Percentiles rank a stretch among this genome's conserved stretches.
Conservation (phyloP, 148 eudicot species). For the Rhododendron mucronatum region DNA sequence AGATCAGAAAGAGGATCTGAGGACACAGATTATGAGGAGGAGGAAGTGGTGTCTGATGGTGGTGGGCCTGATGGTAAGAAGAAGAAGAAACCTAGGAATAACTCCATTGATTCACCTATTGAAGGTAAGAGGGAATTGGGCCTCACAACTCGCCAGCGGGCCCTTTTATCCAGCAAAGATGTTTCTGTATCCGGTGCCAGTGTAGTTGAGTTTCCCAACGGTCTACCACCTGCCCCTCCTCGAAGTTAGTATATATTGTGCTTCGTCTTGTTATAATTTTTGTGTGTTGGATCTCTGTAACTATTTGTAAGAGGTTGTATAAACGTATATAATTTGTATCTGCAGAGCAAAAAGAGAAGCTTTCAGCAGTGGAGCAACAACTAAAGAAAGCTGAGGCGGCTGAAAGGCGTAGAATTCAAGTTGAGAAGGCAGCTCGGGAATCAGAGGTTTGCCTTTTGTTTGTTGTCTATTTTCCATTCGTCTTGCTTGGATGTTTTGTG, state of each 20-base stretch:
- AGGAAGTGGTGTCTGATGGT: conserved; percentile 49
- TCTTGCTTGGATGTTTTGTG: not conserved
- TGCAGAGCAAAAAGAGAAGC: conserved; percentile 77
- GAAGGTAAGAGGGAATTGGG: conserved; percentile 67
- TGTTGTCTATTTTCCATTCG: not conserved
- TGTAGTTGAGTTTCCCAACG: conserved; percentile 78
- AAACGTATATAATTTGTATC: not conserved
- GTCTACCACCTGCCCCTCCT: conserved; percentile 76
- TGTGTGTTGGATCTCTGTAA: not conserved
- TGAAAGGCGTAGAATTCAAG: conserved; percentile 67
- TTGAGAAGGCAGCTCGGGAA: conserved; percentile 81
- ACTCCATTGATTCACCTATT: conserved; percentile 35
- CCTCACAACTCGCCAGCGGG: conserved; percentile 84
- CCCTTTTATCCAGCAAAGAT: conserved; percentile 69
- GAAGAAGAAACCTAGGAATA: conserved; percentile 57
- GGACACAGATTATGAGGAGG: conserved; percentile 66
- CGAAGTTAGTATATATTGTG: conserved; percentile 48
- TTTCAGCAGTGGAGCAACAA: conserved; percentile 76
- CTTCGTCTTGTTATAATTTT: not conserved
- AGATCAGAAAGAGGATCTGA: conserved; percentile 34
- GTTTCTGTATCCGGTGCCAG: conserved; percentile 45
- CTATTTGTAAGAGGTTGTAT: not conserved
- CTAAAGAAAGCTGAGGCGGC: conserved; percentile 85
- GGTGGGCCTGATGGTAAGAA: conserved; percentile 49
- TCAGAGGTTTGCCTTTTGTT: conserved; percentile 52